phyloP scores from a whole-genome alignment of 2,329 filamentous ascomycete genomes.

The Gaeumannomyces tritici region DNA sequence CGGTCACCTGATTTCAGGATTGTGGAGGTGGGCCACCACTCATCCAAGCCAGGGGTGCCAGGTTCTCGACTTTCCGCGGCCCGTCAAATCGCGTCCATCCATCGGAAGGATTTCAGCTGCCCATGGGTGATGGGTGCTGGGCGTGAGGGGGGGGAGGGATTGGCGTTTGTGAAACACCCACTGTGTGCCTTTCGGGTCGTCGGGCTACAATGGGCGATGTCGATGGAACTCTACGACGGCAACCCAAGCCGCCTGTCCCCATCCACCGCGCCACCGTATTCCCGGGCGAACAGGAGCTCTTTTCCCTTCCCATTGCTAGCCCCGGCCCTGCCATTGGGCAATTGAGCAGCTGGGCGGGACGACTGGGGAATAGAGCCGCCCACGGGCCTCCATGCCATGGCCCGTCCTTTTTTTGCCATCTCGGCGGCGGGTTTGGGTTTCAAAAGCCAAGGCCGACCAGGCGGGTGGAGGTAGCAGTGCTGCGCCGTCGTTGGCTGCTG shows the following conservation, averaged over 20 bases:
- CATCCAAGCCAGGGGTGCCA: too few relatives aligned
- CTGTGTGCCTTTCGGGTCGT: background rate
- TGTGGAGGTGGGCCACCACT: background rate
- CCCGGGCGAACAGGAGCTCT: background rate
- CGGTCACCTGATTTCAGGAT: constrained; percentile 1
- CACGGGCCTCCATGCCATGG: too few relatives aligned
- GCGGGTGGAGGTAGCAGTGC: background rate
- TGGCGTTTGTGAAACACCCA: background rate
- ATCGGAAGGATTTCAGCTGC: background rate
- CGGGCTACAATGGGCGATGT: too few relatives aligned
- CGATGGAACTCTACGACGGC: too few relatives aligned
- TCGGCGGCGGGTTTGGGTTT: background rate
- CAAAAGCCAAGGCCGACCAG: background rate
- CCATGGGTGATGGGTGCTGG: background rate
- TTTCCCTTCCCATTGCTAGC: background rate
- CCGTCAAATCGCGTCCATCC: background rate
- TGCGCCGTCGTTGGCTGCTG: background rate
- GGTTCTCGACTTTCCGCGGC: background rate
- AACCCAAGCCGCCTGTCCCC: too few relatives aligned
- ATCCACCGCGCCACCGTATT: too few relatives aligned
- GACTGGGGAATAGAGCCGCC: too few relatives aligned
- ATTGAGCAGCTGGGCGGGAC: too few relatives aligned
- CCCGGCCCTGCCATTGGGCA: background rate
- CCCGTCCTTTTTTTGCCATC: background rate
- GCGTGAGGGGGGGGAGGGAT: too few relatives aligned